Evolutionary conservation across 164 flowering plant species (phyloP), one percentile per base, ranked within the genome.

Genomic region (Malania oleifera): DNA sequence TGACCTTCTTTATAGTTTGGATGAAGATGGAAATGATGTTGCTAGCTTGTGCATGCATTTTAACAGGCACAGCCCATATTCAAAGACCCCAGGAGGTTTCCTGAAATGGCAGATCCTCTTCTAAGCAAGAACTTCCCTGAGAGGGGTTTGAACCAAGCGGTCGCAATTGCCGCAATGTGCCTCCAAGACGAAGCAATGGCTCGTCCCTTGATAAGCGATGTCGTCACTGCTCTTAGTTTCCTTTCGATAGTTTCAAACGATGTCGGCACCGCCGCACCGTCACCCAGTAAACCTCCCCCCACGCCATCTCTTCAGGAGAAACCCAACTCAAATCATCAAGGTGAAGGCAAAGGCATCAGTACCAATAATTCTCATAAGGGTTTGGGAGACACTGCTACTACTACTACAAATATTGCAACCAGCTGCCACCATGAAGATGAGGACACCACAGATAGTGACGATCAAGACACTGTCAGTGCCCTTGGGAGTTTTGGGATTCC

Each of bases 31-130:
- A 9, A 8, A 9, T 8, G 12, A 2, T 8, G 17, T 7, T 14
- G 17, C 15, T 31, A 39, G 11, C 17, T 4, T 39, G 9, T 13
- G 5, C 43, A 39, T 14, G 15, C 5, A 4, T 39, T 39, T 39
- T 2, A 14, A 12, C 26, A 46, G 50, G 50, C 50, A 22, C 50
- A 46, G 11, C 50, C 50, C 50, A 46, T 46, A 20, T 46, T 46
- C 9, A 46, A 11, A 26, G 50, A 46, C n/a, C 50, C 50, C 4
- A 13, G 50, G 22, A 46, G 50, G 26, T 46, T 46, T 23, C 26
- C n/a, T 23, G 50, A 46, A 46, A 20, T 46, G 50, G 50, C 50
- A 6, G 50, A 46, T 46, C 50, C 26, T 46, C 25, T 6, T 46
- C 26, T 46, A 19, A 12, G 18, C 14, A 46, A 12, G 26, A 10